Base-by-base conservation (phyloP, 805 yeast species). In the Saccharomycopsis olivae region DNA sequence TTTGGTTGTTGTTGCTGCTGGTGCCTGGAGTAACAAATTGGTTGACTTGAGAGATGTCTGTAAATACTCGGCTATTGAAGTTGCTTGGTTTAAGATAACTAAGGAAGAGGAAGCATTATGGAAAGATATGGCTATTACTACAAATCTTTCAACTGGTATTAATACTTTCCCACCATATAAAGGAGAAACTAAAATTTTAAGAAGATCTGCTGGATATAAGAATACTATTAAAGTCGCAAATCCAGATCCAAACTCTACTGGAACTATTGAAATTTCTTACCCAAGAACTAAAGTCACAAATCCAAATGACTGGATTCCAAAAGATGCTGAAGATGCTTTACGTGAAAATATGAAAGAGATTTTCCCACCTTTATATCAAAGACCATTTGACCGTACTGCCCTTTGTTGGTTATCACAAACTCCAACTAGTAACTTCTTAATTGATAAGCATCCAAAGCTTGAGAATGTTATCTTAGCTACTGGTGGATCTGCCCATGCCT, bases 401-500 rank as follows among this genome's bases (percentile, higher is more conserved):
- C 49, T 58, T 27, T 59, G 65, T 36, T 60, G 65, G 64, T 57
- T 60, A 36, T 57, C 67, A 1, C 63, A 59, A 34, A 54, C 63
- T 2, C 54, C 58, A 9, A 60, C 57, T 32, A 49, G 61, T 29
- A 50, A 55, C 34, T 57, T 58, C 43, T 47, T 59, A 13, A 49
- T 59, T 24, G 50, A 55, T 29, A 49, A 51, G 5, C 60, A 57
- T 36, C 62, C 62, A 19, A 48, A 54, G n/a, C 39, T n/a, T 14
- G 8, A 29, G 20, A 20, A 36, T 18, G 33, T 64, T 1, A 56
- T 46, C 36, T 61, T 68, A 11, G 60, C 60, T 15, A 55, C 61
- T 29, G 68, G 68, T 29, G 67, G 61, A 41, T 57, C 64, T 14
- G 66, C 65, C 0, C 66, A 62, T 47, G 62, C 55, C 3, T 63